Evolutionary conservation across 768 basidiomycete species (phyloP).

Genomic region (Rhodocollybia butyracea): DNA sequence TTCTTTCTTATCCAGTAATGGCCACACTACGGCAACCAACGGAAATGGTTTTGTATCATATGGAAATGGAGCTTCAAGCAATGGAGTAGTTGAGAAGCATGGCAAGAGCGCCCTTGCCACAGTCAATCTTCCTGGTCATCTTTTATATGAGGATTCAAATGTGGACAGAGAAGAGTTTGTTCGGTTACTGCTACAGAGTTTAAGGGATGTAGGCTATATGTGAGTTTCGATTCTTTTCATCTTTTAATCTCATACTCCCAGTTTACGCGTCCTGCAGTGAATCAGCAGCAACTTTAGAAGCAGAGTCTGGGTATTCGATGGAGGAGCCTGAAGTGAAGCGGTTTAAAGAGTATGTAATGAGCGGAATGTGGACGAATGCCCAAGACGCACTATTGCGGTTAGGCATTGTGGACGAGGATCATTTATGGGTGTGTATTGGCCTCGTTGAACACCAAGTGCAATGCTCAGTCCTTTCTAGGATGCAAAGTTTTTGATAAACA

Average conservation of each 20-base stretch:
- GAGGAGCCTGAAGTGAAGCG: constrained; percentile 74
- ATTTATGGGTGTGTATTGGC: constrained; percentile 56
- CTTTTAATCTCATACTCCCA: background rate
- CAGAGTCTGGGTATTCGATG: constrained; percentile 88
- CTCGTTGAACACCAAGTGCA: constrained; percentile 3
- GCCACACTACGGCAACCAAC: constrained; percentile 29
- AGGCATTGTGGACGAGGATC: constrained; percentile 66
- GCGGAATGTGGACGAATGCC: constrained; percentile 79
- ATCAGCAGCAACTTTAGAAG: constrained; percentile 84
- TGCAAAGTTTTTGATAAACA: constrained; percentile 82
- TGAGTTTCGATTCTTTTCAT: constrained; percentile 30
- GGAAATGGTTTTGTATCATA: constrained; percentile 40
- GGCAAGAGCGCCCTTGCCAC: constrained; percentile 48
- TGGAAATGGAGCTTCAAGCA: constrained; percentile 30
- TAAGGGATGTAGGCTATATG: constrained; percentile 84
- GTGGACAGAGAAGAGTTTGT: constrained; percentile 91
- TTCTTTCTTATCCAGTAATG: constrained; percentile 39
- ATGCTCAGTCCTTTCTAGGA: constrained; percentile 43
- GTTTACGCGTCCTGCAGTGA: constrained; percentile 48
- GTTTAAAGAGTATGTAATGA: constrained; percentile 77
- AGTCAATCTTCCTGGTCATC: constrained; percentile 68
- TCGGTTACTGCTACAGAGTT: constrained; percentile 81
- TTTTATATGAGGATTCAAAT: constrained; percentile 73
- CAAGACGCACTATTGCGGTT: constrained; percentile 65
- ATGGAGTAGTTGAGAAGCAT: constrained; percentile 48